Evolutionary conservation across 2,329 filamentous ascomycete genomes (phyloP).

Genomic region (Exophiala calicioides): DNA sequence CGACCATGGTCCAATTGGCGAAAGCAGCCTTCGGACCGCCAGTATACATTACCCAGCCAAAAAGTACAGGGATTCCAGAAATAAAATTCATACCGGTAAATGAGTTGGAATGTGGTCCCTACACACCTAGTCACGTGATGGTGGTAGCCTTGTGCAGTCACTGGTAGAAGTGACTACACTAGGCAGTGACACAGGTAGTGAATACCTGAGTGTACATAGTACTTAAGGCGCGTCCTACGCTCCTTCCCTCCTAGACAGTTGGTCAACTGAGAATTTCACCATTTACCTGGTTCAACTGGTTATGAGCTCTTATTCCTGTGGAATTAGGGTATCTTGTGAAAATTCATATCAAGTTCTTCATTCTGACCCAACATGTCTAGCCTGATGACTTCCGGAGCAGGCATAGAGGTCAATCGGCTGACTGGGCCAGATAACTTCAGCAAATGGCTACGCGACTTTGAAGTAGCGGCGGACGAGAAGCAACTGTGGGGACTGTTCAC

Average conservation of each 20-base stretch:
- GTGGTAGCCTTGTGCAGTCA: no score
- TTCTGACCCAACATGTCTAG: neutral
- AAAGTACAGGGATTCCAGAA: slow-evolving; percentile 43
- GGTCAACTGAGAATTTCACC: neutral
- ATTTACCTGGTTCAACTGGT: neutral
- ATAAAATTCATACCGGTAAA: slow-evolving; percentile 45
- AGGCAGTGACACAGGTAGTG: no score
- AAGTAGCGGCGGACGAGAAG: neutral
- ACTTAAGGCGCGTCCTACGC: no score
- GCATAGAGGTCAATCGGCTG: neutral
- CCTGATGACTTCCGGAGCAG: neutral
- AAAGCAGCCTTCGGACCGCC: slow-evolving; percentile 43
- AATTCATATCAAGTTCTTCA: neutral
- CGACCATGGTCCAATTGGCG: slow-evolving; percentile 44
- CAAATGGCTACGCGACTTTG: neutral
- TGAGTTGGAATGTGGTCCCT: slow-evolving; percentile 25
- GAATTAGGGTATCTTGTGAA: neutral
- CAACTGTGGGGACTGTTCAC: neutral
- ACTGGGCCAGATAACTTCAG: neutral
- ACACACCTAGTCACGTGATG: no score
- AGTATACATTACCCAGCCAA: slow-evolving; percentile 44
- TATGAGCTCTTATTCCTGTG: neutral
- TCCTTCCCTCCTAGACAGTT: no score
- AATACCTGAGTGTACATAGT: no score
- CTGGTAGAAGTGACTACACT: no score